phyloP scores from a whole-genome alignment of 495 filamentous ascomycete species.

The Podospora sp. region DNA sequence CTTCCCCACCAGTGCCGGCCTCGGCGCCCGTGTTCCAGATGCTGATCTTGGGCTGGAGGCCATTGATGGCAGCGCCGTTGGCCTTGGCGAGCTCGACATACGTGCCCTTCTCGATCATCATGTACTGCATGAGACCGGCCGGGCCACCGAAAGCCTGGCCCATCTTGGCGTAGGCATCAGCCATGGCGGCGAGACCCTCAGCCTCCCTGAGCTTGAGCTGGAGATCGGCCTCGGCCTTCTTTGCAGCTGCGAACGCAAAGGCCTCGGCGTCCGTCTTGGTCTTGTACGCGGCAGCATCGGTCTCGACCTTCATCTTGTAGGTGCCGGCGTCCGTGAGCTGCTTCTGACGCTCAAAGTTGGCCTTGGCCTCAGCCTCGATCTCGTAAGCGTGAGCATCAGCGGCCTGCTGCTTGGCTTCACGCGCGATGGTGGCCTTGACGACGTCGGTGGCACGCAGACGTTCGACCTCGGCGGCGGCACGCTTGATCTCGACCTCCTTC shows the following conservation, averaged over 20 bases:
- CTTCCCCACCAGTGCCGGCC: conserved; percentile 32
- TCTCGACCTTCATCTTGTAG: conserved; percentile 43
- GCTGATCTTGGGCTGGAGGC: conserved; percentile 83
- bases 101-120: conserved; percentile 73
- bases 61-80: conserved; percentile 71
- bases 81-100: conserved; percentile 67
- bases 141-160: conserved; percentile 74
- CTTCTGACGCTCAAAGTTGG: conserved; percentile 58
- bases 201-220: conserved; percentile 69
- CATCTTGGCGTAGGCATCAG: conserved; percentile 71
- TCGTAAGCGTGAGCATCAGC: conserved; percentile 69
- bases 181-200: conserved; percentile 72
- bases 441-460: conserved; percentile 74
- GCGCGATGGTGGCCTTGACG: conserved; percentile 71
- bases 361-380: conserved; percentile 58
- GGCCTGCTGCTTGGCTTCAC: conserved; percentile 71
- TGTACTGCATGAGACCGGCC: conserved; percentile 70
- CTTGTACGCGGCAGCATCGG: conserved; percentile 51
- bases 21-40: conserved; percentile 78
- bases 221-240: conserved; percentile 65
- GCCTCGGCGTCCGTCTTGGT: conserved; percentile 45
- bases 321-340: conserved; percentile 59
- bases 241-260: conserved; percentile 47
- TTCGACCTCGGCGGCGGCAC: conserved; percentile 77
- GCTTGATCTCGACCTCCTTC: conserved; percentile 71